Evolutionary conservation across 2,329 filamentous ascomycete genomes (phyloP), one percentile per base, ranked within the genome.

Genomic region (Madurella fahalii): DNA sequence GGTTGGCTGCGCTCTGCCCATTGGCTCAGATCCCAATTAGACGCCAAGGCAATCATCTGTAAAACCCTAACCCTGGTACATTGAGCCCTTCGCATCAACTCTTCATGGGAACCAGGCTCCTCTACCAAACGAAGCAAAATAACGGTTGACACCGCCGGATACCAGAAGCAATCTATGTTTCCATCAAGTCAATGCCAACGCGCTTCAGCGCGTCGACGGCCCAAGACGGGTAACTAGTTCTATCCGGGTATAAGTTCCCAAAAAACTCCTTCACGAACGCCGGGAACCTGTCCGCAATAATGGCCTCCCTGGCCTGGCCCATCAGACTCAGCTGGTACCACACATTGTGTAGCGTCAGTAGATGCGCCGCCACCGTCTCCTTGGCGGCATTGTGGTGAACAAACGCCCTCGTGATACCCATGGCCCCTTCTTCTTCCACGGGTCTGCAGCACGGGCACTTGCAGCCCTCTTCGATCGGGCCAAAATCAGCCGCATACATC

Each of bases 261-360:
- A 99, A 99, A 74, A 96, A 97, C 34, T 80, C 72, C 61, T 76
- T 84, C 58, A 96, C 68, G 64, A 94, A 95, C 2, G 76, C 80
- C 1, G 94, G 92, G 69, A 87, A 97, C 49, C 77, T 73, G 67
- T 96, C 91, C 58, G 86, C 86, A 8, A 96, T 74, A 58, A 97
- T 90, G 15, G 94, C 85, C 58, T 89, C 77, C 56, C 93, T 81
- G 12, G 84, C 81, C 57, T 81, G 75, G 17, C 79, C 76, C 91
- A 97, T 96, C 63, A 99, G 74, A 57, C 87, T 81, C 51, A 99
- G 77, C 68, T 96, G 84, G 67, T 96, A 96, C 74, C 91, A 90
- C 25, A 99, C 90, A 67, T 99, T 99, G 71, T 99, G 94, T 67
- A 97, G 90, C 1, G 90, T 96, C 52, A 99, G 75, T 20, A 90